phyloP scores from a whole-genome alignment of 2,329 filamentous ascomycete species.

The Tolypocladium ophioglossoides region DNA sequence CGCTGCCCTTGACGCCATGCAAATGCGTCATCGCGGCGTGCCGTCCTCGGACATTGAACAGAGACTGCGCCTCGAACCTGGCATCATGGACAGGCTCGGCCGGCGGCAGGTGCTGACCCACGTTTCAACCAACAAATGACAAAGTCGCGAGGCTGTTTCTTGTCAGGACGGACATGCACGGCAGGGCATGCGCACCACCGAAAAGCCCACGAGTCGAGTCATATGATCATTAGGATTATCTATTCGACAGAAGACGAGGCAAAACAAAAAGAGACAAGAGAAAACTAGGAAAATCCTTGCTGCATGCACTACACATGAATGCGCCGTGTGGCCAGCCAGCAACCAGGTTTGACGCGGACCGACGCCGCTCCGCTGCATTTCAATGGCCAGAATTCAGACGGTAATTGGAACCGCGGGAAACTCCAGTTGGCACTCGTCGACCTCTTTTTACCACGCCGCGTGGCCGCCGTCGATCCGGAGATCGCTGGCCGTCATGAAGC shows the following conservation, averaged over 20 bases:
- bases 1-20: conserved; percentile 34
- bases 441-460: conserved; percentile 37
- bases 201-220: neutral
- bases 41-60: conserved; percentile 32
- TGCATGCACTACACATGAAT: neutral
- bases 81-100: conserved; percentile 35
- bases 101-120: conserved; percentile 27
- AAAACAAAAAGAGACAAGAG: neutral
- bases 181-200: neutral
- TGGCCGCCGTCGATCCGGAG: conserved; percentile 65
- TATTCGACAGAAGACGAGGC: neutral
- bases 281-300: neutral
- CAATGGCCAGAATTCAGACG: neutral
- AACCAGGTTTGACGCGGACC: neutral
- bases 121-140: conserved; percentile 11
- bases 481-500: conserved; percentile 67
- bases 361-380: neutral
- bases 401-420: too few species aligned
- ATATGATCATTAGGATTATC: neutral
- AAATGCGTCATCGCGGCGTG: conserved; percentile 30
- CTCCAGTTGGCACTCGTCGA: neutral
- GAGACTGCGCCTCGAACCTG: conserved; percentile 31
- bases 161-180: neutral
- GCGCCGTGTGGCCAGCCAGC: neutral
- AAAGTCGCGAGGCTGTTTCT: neutral